phyloP scores from a whole-genome alignment of 2,329 filamentous ascomycete genomes.

The Diaporthe caulivora region DNA sequence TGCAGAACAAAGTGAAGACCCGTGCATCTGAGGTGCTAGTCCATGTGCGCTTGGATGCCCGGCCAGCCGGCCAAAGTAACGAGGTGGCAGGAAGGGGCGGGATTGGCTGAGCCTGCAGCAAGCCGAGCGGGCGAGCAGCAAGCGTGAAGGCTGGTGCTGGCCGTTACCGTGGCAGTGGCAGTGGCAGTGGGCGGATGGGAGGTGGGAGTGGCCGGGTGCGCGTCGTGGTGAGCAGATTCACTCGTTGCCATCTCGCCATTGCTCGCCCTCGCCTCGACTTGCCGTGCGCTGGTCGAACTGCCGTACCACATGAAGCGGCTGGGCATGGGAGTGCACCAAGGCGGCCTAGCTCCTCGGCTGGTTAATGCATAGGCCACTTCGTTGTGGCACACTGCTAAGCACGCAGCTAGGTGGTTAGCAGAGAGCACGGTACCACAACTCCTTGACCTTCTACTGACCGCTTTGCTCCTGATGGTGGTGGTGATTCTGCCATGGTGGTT shows the following conservation, averaged over 20 bases:
- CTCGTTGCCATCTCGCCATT: constrained; percentile 30
- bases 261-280: constrained; percentile 19
- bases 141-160: constrained; percentile 14
- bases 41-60: constrained; percentile 26
- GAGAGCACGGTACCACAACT: constrained; percentile 16
- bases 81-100: constrained; percentile 4
- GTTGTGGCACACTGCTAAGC: not conserved
- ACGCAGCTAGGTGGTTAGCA: not conserved
- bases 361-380: constrained; percentile 20
- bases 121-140: constrained; percentile 18
- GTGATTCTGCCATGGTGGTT: not conserved
- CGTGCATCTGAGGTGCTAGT: constrained; percentile 8
- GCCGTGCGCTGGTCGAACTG: constrained; percentile 14
- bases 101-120: constrained; percentile 29
- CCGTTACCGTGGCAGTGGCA: constrained; percentile 29
- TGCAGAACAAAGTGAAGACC: constrained; percentile 7
- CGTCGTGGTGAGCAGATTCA: constrained; percentile 20
- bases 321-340: constrained; percentile 13
- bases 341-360: constrained; percentile 15
- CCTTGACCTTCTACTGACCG: constrained; percentile 4
- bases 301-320: constrained; percentile 31
- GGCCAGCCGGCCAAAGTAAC: constrained; percentile 5
- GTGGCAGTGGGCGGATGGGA: too few species aligned
- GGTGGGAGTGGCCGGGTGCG: constrained; percentile 17
- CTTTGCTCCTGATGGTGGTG: not conserved